Conservation (phyloP, 2,329 filamentous ascomycete species). For the Pseudohalonectria lignicola region DNA sequence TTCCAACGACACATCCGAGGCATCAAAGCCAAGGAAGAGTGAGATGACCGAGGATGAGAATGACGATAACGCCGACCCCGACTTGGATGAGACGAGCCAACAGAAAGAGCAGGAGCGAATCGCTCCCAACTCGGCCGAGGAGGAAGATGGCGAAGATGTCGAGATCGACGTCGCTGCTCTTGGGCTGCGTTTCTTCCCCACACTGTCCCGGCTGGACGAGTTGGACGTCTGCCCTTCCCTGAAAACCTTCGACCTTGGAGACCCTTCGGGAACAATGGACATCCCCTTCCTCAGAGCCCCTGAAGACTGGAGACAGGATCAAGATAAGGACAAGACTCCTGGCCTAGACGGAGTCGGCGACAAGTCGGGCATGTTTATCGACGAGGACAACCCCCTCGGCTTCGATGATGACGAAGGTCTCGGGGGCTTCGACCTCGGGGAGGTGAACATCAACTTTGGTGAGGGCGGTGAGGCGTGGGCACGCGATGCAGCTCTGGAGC, state of each 20-base stretch:
- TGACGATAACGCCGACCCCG: conserved; percentile 23
- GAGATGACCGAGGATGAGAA: conserved; percentile 24
- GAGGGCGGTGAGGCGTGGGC: conserved; percentile 97
- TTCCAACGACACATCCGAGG: conserved; percentile 36
- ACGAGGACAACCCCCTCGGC: conserved; percentile 73
- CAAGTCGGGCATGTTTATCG: conserved; percentile 71
- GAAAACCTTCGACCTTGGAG: conserved; percentile 85
- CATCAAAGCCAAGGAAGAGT: conserved; percentile 20
- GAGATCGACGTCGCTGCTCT: conserved; percentile 72
- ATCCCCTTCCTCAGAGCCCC: conserved; percentile 85
- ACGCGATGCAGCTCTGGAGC: conserved; percentile 74
- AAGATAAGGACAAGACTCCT: conserved; percentile 50
- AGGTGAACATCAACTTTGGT: conserved; percentile 72
- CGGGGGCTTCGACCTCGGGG: conserved; percentile 58
- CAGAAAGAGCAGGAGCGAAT: conserved; percentile 9
- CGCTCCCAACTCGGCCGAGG: conserved; percentile 9
- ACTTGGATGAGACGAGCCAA: conserved; percentile 29
- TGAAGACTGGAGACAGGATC: conserved; percentile 71
- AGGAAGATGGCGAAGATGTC: conserved; percentile 42
- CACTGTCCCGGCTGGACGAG: conserved; percentile 64
- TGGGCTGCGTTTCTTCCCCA: conserved; percentile 74
- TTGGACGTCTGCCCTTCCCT: conserved; percentile 92
- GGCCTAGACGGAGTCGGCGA: conserved; percentile 42
- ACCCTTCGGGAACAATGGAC: conserved; percentile 73
- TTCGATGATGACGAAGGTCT: conserved; percentile 74